These are phyloP conservation scores for Biancaea sappan DNA, from an alignment of 306 rosid genomes.

Conservation along the genomic window DNA sequence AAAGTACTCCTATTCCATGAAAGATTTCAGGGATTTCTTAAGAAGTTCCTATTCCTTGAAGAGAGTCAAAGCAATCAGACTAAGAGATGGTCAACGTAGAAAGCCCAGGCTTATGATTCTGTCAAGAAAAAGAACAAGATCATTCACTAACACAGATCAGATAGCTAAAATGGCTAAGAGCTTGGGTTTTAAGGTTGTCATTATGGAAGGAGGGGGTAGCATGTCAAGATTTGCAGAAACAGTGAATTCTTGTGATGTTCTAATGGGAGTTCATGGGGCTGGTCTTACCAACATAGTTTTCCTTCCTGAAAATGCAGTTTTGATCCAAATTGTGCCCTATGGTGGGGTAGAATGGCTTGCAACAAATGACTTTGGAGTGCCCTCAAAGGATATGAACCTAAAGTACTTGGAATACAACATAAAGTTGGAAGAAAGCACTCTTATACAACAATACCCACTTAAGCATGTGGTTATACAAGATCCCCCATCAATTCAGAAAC, in stretches of 20 bases:
- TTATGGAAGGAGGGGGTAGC: slow-evolving; percentile 51
- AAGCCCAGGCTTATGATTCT: slow-evolving; percentile 72
- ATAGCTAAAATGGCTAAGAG: slow-evolving; percentile 55
- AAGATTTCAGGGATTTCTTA: slow-evolving; percentile 68
- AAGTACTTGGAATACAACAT: slow-evolving; percentile 80
- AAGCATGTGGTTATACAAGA: slow-evolving; percentile 57
- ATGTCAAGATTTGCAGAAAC: slow-evolving; percentile 51
- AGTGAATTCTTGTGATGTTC: slow-evolving; percentile 86
- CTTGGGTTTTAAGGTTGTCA: slow-evolving; percentile 64
- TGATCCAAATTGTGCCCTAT: slow-evolving; percentile 75
- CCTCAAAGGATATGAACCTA: slow-evolving; percentile 69
- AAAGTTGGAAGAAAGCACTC: slow-evolving; percentile 66
- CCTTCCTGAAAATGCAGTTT: slow-evolving; percentile 76
- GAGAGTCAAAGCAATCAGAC: slow-evolving; percentile 47
- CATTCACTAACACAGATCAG: slow-evolving; percentile 63
- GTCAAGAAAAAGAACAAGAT: slow-evolving; percentile 64
- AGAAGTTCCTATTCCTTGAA: slow-evolving; percentile 59
- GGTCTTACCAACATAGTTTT: slow-evolving; percentile 88
- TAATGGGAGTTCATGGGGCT: slow-evolving; percentile 96
- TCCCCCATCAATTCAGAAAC: slow-evolving; percentile 48
- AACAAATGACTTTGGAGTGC: slow-evolving; percentile 49
- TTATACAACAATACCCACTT: slow-evolving; percentile 65
- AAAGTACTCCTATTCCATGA: slow-evolving; percentile 61
- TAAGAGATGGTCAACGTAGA: slow-evolving; percentile 30
- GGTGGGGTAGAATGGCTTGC: slow-evolving; percentile 84